Base-by-base conservation (phyloP, 2,329 filamentous ascomycete species). In the Malbranchea zuffiana region DNA sequence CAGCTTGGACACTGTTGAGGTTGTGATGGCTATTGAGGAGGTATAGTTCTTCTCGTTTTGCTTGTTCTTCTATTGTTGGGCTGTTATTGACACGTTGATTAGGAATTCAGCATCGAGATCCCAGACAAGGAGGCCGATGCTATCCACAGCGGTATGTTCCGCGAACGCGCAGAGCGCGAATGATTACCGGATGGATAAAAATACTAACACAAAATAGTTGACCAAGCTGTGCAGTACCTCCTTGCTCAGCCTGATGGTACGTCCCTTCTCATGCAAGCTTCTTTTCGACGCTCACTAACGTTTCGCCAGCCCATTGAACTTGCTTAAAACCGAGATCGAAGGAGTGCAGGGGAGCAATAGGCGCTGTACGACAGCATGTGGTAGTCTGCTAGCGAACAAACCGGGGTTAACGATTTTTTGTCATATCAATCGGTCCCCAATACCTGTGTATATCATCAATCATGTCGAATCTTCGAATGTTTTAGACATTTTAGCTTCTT, bases 11-110 rank as follows among this genome's bases (percentile, higher is more conserved):
- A 95, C 90, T 47, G 90, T 98, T 47, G 90, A 98, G 74, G 90
- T 98, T 50, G 90, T 98, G 54, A 98, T 98, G 90, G 90, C 90
- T 50, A 96, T 98, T 67, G 90, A 98, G 75, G 90, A 98, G 79
- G 82, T 86, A 66, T 47, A 46, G 2, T 12, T 3, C n/a, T 21
- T 12, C 10, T 21, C 11, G 13, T n/a, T 21, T 27, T 23, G 5
- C 16, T 23, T 12, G 32, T 12, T 43, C 32, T 20, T 40, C 39
- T 44, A 10, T 20, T 16, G 25, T 26, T 34, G 31, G 32, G 39
- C 39, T 45, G 37, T 42, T 47, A 23, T 35, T 41, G 31, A 42
- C 29, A 37, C 15, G 16, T 36, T 21, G 31, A 43, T 53, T 52
- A 79, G 76, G 77, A 81, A 57, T 81, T 81, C 67, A 80, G 85